phyloP scores from a whole-genome alignment of 2,329 filamentous ascomycete genomes.

The Diaporthe sp. region DNA sequence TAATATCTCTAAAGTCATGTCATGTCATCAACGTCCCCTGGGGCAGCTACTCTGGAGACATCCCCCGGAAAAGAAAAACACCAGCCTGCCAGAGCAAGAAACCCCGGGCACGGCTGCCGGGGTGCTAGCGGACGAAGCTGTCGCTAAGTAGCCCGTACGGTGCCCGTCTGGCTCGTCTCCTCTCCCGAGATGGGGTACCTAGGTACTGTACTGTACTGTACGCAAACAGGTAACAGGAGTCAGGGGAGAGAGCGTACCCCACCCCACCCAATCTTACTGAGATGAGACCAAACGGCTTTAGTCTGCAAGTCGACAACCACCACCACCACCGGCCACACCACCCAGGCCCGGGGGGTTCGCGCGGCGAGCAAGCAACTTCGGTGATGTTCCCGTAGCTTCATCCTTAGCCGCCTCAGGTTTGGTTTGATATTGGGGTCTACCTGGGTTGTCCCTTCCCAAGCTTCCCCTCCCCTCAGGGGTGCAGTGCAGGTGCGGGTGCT shows the following conservation, averaged over 20 bases:
- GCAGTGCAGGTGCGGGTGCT: neutral
- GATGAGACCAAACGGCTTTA: conserved; percentile 33
- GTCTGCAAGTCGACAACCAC: conserved; percentile 25
- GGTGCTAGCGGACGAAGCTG: conserved; percentile 14
- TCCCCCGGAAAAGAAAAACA: neutral
- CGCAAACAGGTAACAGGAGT: conserved; percentile 25
- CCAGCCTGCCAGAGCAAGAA: neutral
- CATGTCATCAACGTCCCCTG: neutral
- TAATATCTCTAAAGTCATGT: neutral
- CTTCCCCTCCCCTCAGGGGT: neutral
- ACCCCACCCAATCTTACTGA: conserved; percentile 34
- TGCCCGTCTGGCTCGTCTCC: neutral
- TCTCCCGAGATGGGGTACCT: conserved; percentile 3
- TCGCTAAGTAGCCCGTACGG: neutral
- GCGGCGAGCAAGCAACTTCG: neutral
- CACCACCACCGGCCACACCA: conserved; percentile 25
- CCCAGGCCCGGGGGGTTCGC: conserved; percentile 1
- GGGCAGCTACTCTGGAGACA: neutral
- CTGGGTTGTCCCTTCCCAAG: conserved; percentile 15
- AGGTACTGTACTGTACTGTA: conserved; percentile 22
- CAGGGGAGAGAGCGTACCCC: conserved; percentile 27
- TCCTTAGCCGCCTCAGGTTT: conserved; percentile 31
- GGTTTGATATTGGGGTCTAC: conserved; percentile 8
- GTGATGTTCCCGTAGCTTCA: conserved; percentile 28
- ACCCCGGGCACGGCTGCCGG: conserved; percentile 11